These are phyloP conservation scores for Akebia trifoliata DNA, from an alignment of 164 flowering plant species.

Conservation along the genomic window DNA sequence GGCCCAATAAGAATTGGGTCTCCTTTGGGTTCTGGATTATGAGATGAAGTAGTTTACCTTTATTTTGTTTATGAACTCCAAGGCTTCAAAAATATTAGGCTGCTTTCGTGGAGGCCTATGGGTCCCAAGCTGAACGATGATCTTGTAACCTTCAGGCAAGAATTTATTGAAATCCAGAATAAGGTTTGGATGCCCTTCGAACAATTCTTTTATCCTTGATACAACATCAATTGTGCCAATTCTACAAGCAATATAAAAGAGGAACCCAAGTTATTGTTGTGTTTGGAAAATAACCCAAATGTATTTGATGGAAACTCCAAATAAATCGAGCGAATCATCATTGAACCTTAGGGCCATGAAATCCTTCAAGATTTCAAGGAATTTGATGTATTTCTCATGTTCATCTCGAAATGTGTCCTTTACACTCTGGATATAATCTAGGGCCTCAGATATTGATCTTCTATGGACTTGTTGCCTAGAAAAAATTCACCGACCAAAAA, in stretches of 20 bases:
- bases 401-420: constrained; percentile 86
- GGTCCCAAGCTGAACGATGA: too few species aligned
- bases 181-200: constrained; percentile 76
- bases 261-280: too few species aligned
- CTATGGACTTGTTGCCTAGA: too few species aligned
- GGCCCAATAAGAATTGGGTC: too few species aligned
- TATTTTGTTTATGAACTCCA: constrained; percentile 87
- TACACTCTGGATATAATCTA: constrained; percentile 68
- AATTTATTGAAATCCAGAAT: constrained; percentile 93
- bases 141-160: constrained; percentile 89
- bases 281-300: too few species aligned
- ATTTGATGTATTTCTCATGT: constrained; percentile 68
- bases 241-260: constrained; percentile 35
- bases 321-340: too few species aligned
- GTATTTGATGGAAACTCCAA: too few species aligned
- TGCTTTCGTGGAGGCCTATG: constrained; percentile 70
- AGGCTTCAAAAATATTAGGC: constrained; percentile 88
- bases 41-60: constrained; percentile 42
- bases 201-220: constrained; percentile 78
- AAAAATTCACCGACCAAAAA: too few species aligned
- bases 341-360: constrained; percentile 78
- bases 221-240: constrained; percentile 84
- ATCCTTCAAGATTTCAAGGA: constrained; percentile 92
- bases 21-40: too few species aligned
- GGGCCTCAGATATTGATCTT: constrained; percentile 79